Percentiles rank a stretch among this genome's conserved stretches.
Conservation (phyloP, 148 eudicot species). For the Tetragonia tetragonoides region DNA sequence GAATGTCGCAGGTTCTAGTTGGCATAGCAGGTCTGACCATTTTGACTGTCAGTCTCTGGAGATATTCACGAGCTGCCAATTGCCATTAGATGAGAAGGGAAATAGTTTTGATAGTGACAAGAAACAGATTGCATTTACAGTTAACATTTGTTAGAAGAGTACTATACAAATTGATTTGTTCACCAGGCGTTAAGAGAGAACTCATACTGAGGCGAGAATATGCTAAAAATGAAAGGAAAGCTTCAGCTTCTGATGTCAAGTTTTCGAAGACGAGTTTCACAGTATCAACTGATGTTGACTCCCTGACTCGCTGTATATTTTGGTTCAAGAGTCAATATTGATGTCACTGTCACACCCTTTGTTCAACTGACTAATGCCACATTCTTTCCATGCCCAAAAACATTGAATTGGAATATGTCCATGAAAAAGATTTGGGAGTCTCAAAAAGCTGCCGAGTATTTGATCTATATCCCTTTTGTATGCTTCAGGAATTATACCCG, state of each 20-base stretch:
- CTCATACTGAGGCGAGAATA: not conserved
- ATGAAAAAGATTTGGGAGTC: too few species aligned
- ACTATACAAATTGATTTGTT: constrained; percentile 7
- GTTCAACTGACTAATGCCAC: not conserved
- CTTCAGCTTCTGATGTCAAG: not conserved
- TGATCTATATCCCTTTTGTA: too few species aligned
- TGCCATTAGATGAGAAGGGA: constrained; percentile 31
- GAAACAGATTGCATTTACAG: not conserved
- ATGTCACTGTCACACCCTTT: not conserved
- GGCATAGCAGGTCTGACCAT: constrained; percentile 67
- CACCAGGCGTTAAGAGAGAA: not conserved
- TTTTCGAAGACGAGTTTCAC: not conserved
- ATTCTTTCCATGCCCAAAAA: too few species aligned
- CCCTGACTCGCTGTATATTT: not conserved
- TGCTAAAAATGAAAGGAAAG: not conserved
- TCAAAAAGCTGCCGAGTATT: too few species aligned
- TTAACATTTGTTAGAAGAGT: constrained; percentile 1
- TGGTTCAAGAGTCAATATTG: too few species aligned
- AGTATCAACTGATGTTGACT: not conserved
- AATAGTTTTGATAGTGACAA: not conserved
- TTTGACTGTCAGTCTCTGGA: constrained; percentile 59
- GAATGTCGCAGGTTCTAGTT: constrained; percentile 45
- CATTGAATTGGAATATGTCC: too few species aligned
- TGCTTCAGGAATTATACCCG: too few species aligned
- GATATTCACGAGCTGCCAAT: constrained; percentile 44